phyloP scores from a whole-genome alignment of 345 rosid genomes.

The Mangifera indica region DNA sequence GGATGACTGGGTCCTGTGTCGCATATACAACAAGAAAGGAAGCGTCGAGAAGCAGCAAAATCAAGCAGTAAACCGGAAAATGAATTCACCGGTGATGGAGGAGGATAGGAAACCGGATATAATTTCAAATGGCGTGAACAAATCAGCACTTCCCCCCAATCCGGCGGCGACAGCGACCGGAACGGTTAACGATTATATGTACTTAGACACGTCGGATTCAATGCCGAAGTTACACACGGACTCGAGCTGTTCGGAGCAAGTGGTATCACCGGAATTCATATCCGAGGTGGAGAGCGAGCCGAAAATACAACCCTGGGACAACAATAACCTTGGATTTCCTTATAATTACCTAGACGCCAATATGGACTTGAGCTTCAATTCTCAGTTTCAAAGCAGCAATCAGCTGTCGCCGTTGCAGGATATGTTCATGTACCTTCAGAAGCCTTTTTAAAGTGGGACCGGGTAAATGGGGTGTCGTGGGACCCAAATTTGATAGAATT shows the following conservation, averaged over 20 bases:
- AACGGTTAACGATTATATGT: conserved; percentile 30
- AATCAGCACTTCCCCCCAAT: conserved; percentile 18
- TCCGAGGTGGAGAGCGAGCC: conserved; percentile 95
- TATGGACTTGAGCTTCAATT: conserved; percentile 31
- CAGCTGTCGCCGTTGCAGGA: conserved; percentile 75
- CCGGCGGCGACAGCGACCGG: conserved; percentile 24
- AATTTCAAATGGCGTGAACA: conserved; percentile 5
- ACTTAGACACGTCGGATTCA: conserved; percentile 77
- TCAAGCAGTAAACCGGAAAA: not conserved
- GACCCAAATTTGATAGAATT: not conserved
- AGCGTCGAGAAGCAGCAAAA: conserved; percentile 48
- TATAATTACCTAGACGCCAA: conserved; percentile 55
- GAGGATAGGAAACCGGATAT: conserved; percentile 49
- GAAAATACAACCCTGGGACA: conserved; percentile 51
- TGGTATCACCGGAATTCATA: conserved; percentile 78
- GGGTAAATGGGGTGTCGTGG: not conserved
- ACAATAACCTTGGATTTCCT: conserved; percentile 31
- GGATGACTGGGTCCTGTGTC: conserved; percentile 97
- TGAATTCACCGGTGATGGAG: conserved; percentile 15
- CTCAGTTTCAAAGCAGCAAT: conserved; percentile 37
- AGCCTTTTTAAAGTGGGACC: conserved; percentile 39
- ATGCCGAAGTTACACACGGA: conserved; percentile 74
- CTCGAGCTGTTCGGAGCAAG: conserved; percentile 83
- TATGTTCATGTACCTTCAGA: conserved; percentile 61
- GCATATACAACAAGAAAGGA: conserved; percentile 94